Conservation (phyloP, 2,329 filamentous ascomycete genomes). For the Fusarium sp. region DNA sequence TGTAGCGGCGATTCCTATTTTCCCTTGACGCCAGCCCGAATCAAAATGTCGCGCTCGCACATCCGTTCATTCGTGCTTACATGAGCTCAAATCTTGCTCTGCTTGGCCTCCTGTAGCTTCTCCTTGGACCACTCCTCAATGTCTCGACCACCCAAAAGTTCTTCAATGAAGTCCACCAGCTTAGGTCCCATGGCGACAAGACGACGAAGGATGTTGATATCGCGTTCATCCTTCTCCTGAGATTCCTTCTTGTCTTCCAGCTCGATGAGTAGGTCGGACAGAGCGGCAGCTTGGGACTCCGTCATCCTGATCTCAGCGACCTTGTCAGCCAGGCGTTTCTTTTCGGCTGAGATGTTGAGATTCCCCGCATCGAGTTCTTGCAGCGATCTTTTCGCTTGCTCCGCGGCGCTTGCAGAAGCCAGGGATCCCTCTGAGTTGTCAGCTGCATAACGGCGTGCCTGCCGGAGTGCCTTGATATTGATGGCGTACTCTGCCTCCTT, state of each 20-base stretch:
- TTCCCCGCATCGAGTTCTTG: not conserved
- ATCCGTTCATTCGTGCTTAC: not conserved
- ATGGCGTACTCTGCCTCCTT: not conserved
- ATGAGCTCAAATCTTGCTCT: not conserved
- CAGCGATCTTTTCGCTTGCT: no score
- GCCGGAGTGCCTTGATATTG: not conserved
- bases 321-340: not conserved
- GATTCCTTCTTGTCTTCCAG: not conserved
- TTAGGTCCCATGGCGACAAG: not conserved
- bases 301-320: not conserved
- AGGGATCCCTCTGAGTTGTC: accelerated
- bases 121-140: not conserved
- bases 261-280: not conserved
- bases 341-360: accelerated
- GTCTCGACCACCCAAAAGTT: not conserved
- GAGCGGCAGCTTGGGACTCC: not conserved
- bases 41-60: not conserved
- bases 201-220: not conserved
- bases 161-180: not conserved
- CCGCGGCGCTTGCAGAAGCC: no score
- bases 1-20: not conserved
- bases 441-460: not conserved
- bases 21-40: not conserved
- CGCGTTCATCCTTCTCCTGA: not conserved
- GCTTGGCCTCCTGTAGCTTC: not conserved